Evolutionary conservation across 768 basidiomycete species (phyloP).

Genomic region (Amanita polypyramis): DNA sequence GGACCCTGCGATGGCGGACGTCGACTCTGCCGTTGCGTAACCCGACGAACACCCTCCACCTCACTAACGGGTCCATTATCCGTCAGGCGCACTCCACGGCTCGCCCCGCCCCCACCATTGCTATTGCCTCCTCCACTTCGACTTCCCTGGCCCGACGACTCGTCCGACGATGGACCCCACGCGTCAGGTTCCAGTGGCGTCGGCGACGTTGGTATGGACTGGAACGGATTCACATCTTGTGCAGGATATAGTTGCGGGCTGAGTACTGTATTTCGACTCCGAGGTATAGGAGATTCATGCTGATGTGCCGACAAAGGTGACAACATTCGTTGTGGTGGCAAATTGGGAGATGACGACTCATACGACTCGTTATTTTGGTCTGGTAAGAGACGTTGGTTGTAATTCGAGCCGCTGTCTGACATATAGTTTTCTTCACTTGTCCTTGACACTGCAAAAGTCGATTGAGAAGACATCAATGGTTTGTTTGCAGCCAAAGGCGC

Average conservation of each 20-base stretch:
- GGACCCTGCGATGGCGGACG: constrained; percentile 52
- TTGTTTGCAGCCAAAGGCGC: constrained; percentile 60
- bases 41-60: constrained; percentile 60
- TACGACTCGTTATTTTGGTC: constrained; percentile 30
- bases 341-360: constrained; percentile 18
- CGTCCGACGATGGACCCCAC: constrained; percentile 22
- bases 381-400: constrained; percentile 32
- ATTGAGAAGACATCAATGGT: constrained; percentile 37
- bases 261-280: constrained; percentile 11
- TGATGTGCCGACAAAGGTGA: constrained; percentile 18
- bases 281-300: constrained; percentile 15
- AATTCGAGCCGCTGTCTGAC: constrained; percentile 29
- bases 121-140: constrained; percentile 23
- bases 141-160: constrained; percentile 21
- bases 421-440: constrained; percentile 39
- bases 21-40: constrained; percentile 42
- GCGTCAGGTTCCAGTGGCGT: constrained; percentile 23
- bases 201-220: constrained; percentile 31
- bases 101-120: constrained; percentile 18
- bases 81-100: constrained; percentile 65
- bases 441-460: constrained; percentile 32
- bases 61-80: constrained; percentile 80
- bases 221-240: constrained; percentile 49
- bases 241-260: constrained; percentile 25
- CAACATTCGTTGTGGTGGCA: constrained; percentile 19